Evolutionary conservation across 176 grass and related monocot species (phyloP), one percentile per base, ranked within the genome.

Genomic region (Elymus sibiricus): DNA sequence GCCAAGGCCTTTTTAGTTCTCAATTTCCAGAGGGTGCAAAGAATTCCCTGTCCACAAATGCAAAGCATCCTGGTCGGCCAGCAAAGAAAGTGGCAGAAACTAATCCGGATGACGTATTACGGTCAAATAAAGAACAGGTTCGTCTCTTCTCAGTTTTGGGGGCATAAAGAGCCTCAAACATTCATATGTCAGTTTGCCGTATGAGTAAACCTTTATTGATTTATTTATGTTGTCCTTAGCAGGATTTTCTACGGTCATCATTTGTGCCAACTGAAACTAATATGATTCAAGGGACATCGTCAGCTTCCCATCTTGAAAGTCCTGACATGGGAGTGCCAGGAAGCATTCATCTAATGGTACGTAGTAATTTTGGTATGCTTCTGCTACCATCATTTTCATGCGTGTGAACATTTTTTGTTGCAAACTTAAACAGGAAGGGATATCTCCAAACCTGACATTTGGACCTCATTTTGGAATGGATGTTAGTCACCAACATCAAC

Each of bases 401-500:
- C 69, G 60, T 85, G 55, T 82, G 37, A 76, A 84, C 43, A 61
- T 17, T 85, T 17, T 17, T 55, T 43, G 61, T 79, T 76, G 38
- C 9, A 5, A 85, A 91, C 65, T 86, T 86, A 71, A 53, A 82
- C 88, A 99, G 97, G 97, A 95, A 90, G 94, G 81, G 43, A 92
- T 99, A 72, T 79, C 89, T 88, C 85, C 92, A 90, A 92, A 94
- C 89, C 85, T 99, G 14, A 91, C 97, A 89, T 95, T 94, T 84
- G 88, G 94, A 74, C 82, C 70, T 87, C 90, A 91, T 86, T 99
- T 92, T 89, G 85, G 87, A 71, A 91, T 96, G 92, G 92, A 94
- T 81, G 69, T 91, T 46, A 93, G 94, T 91, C 88, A 94, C 77
- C 90, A 90, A 82, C 92, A 92, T 87, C 90, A 92, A 88, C 74